A percentile compares a stretch with the other conserved stretches of the same genome.
These are phyloP conservation scores for Escovopsis weberi DNA, from an alignment of 2,329 filamentous ascomycete species.

Conservation along the genomic window DNA sequence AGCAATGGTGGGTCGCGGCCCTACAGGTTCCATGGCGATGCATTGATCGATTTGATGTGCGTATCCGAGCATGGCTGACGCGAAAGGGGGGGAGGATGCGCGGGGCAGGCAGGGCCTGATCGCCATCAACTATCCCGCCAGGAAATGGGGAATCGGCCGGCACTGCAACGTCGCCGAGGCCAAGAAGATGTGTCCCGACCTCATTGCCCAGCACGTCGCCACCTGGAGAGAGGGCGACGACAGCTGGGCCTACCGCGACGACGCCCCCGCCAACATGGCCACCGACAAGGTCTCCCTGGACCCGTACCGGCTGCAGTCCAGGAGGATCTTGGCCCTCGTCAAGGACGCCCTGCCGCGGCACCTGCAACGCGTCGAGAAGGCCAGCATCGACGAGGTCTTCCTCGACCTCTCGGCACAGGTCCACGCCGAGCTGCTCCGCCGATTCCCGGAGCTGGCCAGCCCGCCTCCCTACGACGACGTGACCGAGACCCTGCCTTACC, in stretches of 20 bases:
- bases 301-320: conserved; percentile 73
- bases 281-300: conserved; percentile 92
- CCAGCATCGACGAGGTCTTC: conserved; percentile 91
- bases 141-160: conserved; percentile 62
- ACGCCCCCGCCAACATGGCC: conserved; percentile 63
- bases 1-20: conserved; percentile 54
- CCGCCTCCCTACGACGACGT: conserved; percentile 62
- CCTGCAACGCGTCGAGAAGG: conserved; percentile 73
- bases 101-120: conserved; percentile 80
- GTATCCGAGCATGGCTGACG: too few species aligned
- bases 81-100: too few species aligned
- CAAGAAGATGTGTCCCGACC: conserved; percentile 67
- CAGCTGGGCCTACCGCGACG: conserved; percentile 79
- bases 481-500: conserved; percentile 55
- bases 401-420: conserved; percentile 80
- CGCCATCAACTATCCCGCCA: conserved; percentile 88
- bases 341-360: conserved; percentile 54
- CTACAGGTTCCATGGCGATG: conserved; percentile 3
- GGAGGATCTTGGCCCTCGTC: conserved; percentile 66
- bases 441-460: conserved; percentile 55
- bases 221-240: conserved; percentile 89
- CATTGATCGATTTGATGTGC: too few species aligned
- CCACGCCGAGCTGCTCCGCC: conserved; percentile 56
- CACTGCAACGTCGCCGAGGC: conserved; percentile 73
- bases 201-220: conserved; percentile 83